Conservation (phyloP, 140 eudicot species). For the Erigeron philadelphicus region DNA sequence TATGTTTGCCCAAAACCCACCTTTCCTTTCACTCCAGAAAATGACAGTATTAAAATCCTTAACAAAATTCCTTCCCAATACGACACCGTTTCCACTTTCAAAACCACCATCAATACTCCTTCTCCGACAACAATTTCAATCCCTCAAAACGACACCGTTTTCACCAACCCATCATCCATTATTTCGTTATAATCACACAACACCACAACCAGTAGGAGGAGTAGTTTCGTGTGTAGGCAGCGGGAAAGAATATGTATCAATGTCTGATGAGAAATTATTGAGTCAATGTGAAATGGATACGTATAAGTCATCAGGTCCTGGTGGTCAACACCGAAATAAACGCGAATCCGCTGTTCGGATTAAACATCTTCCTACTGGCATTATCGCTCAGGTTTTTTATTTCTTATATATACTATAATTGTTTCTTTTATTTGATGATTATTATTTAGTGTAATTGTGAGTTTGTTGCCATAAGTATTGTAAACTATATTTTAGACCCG, state of each 20-base stretch:
- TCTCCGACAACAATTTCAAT: conserved; percentile 17
- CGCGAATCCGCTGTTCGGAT: conserved; percentile 87
- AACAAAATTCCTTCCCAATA: too few species aligned
- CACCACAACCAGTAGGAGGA: too few species aligned
- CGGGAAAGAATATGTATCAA: conserved; percentile 37
- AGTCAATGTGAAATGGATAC: conserved; percentile 71
- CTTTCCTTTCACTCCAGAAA: too few species aligned
- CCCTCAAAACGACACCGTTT: conserved; percentile 19
- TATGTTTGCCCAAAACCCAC: too few species aligned
- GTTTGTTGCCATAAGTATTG: neutral
- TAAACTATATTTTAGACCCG: neutral
- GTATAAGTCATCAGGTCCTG: conserved; percentile 78
- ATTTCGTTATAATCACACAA: conserved; percentile 24
- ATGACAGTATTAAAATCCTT: too few species aligned
- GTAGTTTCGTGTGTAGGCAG: conserved; percentile 23
- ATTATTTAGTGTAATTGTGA: neutral
- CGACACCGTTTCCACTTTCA: too few species aligned
- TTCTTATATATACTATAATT: neutral
- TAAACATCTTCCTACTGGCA: conserved; percentile 88
- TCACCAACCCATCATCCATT: conserved; percentile 15
- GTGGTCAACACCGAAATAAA: conserved; percentile 94
- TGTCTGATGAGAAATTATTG: conserved; percentile 67
- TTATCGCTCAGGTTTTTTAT: conserved; percentile 63
- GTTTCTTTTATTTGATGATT: too few species aligned
- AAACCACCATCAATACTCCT: neutral